Evolutionary conservation across 495 filamentous ascomycete genomes (phyloP).

Genomic region (Penicillium canariense): DNA sequence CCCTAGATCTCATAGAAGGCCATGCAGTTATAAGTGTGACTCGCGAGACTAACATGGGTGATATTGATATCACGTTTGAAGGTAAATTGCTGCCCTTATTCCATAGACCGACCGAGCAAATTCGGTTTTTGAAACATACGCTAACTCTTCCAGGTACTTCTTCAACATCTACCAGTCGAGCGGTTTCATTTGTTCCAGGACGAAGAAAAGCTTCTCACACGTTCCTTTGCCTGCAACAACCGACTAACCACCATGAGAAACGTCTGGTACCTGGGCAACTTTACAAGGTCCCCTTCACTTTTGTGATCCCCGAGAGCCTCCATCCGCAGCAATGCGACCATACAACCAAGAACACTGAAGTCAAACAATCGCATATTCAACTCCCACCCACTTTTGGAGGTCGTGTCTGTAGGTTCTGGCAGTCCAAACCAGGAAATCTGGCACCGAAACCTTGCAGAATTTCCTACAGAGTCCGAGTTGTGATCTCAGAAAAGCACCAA

Average conservation of each 20-base stretch:
- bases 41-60: slow-evolving; percentile 63
- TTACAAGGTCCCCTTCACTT: slow-evolving; percentile 71
- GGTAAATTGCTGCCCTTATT: not conserved
- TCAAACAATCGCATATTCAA: slow-evolving; percentile 62
- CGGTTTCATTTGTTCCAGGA: slow-evolving; percentile 14
- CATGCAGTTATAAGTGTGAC: slow-evolving; percentile 51
- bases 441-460: slow-evolving; percentile 2
- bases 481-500: not conserved
- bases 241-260: slow-evolving; percentile 54
- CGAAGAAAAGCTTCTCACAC: slow-evolving; percentile 43
- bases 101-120: no score
- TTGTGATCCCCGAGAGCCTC: slow-evolving; percentile 66
- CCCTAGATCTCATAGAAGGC: slow-evolving; percentile 49
- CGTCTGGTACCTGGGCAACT: slow-evolving; percentile 56
- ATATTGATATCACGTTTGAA: slow-evolving; percentile 67
- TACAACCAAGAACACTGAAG: slow-evolving; percentile 38
- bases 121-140: not conserved
- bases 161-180: slow-evolving; percentile 3
- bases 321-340: slow-evolving; percentile 44
- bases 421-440: not conserved
- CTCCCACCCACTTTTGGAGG: slow-evolving; percentile 68
- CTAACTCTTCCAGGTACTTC: slow-evolving; percentile 34
- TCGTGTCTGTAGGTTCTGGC: not conserved
- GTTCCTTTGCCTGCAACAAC: slow-evolving; percentile 72
- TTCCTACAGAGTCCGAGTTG: not conserved